phyloP scores from a whole-genome alignment of 2,329 filamentous ascomycete species.

The Xylaria sp. region DNA sequence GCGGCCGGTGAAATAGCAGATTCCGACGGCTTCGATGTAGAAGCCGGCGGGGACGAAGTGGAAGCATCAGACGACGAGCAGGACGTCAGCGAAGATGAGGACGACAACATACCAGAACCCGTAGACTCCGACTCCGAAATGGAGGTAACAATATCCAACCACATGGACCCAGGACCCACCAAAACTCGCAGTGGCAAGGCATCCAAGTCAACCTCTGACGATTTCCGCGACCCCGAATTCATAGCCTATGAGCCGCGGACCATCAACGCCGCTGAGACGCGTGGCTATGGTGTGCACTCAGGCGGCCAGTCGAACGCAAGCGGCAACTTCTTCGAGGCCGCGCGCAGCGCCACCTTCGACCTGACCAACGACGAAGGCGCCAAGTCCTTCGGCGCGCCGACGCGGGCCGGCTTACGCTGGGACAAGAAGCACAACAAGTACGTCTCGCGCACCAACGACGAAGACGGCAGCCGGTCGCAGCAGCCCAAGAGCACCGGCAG shows the following conservation, averaged over 20 bases:
- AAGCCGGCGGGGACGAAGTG: slow-evolving; percentile 15
- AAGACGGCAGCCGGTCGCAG: slow-evolving; percentile 76
- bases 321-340: slow-evolving; percentile 83
- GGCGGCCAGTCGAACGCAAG: slow-evolving; percentile 63
- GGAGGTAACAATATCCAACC: slow-evolving; percentile 73
- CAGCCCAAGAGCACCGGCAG: slow-evolving; percentile 54
- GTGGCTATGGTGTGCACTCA: slow-evolving; percentile 90
- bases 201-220: background rate
- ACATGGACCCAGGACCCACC: slow-evolving; percentile 52
- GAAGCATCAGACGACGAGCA: slow-evolving; percentile 19
- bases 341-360: slow-evolving; percentile 90
- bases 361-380: slow-evolving; percentile 85
- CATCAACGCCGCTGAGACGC: slow-evolving; percentile 83
- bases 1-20: slow-evolving; percentile 8
- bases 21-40: slow-evolving; percentile 9
- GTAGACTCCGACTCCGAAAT: slow-evolving; percentile 65
- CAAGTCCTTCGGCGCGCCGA: slow-evolving; percentile 78
- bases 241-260: slow-evolving; percentile 93
- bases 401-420: slow-evolving; percentile 84
- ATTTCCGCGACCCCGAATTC: slow-evolving; percentile 82
- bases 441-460: slow-evolving; percentile 88
- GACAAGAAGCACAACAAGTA: slow-evolving; percentile 98
- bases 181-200: slow-evolving; percentile 41
- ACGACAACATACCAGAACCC: slow-evolving; percentile 33
- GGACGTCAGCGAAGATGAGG: slow-evolving; percentile 29